Evolutionary conservation across 2,329 filamentous ascomycete genomes (phyloP).

Genomic region (Westerdykella ornata): DNA sequence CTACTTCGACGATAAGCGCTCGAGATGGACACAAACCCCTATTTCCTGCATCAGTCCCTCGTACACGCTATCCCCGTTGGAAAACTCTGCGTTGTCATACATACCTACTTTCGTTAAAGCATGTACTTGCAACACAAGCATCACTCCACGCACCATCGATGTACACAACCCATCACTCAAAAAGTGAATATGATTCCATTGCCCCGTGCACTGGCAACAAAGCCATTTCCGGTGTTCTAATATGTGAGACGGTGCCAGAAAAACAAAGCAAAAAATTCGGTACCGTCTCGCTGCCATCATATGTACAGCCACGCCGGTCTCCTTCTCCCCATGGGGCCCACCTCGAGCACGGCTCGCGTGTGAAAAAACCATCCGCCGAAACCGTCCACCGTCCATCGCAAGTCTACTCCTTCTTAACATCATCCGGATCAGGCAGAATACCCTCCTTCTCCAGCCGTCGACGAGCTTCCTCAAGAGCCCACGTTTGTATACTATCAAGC

Average conservation of each 20-base stretch:
- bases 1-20: no score
- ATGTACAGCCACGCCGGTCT: slow-evolving; percentile 9
- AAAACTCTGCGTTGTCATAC: no score
- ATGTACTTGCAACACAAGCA: no score
- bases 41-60: no score
- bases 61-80: no score
- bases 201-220: slow-evolving; percentile 4
- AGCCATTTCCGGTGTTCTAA: slow-evolving; percentile 9
- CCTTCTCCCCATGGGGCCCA: not conserved
- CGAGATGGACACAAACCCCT: no score
- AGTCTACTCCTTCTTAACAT: slow-evolving; percentile 40
- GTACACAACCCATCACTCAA: no score
- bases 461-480: slow-evolving; percentile 95
- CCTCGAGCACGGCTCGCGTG: not conserved
- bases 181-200: slow-evolving; percentile 6
- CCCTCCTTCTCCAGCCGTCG: slow-evolving; percentile 93
- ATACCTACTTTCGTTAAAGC: no score
- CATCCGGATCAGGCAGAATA: slow-evolving; percentile 72
- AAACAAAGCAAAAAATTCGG: slow-evolving; percentile 4
- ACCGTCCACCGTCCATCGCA: no score
- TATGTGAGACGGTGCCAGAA: slow-evolving; percentile 5
- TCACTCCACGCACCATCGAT: no score
- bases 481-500: slow-evolving; percentile 81
- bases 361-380: not conserved
- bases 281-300: slow-evolving; percentile 7